A percentile compares a stretch with the other conserved stretches of the same genome.
These are phyloP conservation scores for Colletotrichum salicis DNA, from an alignment of 2,329 filamentous ascomycete genomes.

Conservation along the genomic window DNA sequence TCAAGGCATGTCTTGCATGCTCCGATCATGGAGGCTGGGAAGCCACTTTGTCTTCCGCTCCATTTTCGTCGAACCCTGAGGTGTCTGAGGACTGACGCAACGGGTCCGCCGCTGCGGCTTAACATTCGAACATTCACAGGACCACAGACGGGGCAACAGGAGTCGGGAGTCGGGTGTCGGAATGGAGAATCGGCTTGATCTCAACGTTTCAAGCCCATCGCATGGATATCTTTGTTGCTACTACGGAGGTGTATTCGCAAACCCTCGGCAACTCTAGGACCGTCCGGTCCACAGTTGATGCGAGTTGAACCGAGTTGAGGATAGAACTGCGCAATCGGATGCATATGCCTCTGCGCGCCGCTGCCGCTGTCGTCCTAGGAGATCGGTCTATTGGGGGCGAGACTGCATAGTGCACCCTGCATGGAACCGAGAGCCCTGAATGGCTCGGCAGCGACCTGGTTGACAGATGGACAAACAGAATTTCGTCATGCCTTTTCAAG, in stretches of 20 bases:
- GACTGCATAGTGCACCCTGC: slow-evolving; percentile 23
- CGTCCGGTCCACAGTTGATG: slow-evolving; percentile 24
- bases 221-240: not conserved
- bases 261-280: slow-evolving; percentile 4
- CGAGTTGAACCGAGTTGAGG: slow-evolving; percentile 25
- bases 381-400: slow-evolving; percentile 21
- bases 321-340: slow-evolving; percentile 30
- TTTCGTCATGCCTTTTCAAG: slow-evolving; percentile 30
- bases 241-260: not conserved
- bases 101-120: slow-evolving; percentile 18
- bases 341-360: slow-evolving; percentile 19
- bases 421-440: slow-evolving; percentile 4
- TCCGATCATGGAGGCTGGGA: slow-evolving; percentile 34
- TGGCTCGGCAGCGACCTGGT: not conserved
- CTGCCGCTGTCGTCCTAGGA: slow-evolving; percentile 22
- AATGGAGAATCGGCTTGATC: slow-evolving; percentile 5
- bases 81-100: not conserved
- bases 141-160: slow-evolving; percentile 10
- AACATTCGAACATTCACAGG: slow-evolving; percentile 4
- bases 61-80: slow-evolving; percentile 31
- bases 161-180: slow-evolving; percentile 11
- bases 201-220: slow-evolving; percentile 9
- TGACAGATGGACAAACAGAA: slow-evolving; percentile 28
- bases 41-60: slow-evolving; percentile 27
- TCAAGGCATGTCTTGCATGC: slow-evolving; percentile 26